Percentiles rank a stretch among this genome's conserved stretches.
Conservation (phyloP, 768 basidiomycete species). For the Suillus subaureus region DNA sequence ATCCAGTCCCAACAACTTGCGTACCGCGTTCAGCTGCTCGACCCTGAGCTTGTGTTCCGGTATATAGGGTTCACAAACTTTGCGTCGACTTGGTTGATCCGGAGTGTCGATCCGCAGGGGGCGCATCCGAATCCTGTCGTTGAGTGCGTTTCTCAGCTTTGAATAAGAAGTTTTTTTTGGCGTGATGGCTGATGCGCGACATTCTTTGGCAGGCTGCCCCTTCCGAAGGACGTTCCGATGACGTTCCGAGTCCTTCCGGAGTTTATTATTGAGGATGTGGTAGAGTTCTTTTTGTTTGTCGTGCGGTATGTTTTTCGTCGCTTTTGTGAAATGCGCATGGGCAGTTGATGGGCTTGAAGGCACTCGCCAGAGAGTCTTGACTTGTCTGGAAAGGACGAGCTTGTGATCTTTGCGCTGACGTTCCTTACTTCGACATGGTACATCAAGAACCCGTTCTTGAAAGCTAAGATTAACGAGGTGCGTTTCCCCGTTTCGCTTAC, state of each 20-base stretch:
- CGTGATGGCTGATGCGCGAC: conserved; percentile 9
- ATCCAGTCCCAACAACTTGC: conserved; percentile 75
- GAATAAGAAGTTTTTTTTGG: neutral
- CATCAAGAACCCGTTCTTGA: conserved; percentile 98
- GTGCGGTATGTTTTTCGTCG: conserved; percentile 58
- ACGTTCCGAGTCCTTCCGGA: conserved; percentile 89
- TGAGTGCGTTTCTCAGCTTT: conserved; percentile 50
- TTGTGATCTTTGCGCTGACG: conserved; percentile 85
- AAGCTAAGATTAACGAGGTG: conserved; percentile 94
- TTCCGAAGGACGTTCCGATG: conserved; percentile 84
- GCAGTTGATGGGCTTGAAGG: conserved; percentile 42
- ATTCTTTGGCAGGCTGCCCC: conserved; percentile 62
- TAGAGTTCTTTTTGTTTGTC: conserved; percentile 85
- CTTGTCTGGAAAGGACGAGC: conserved; percentile 80
- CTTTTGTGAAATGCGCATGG: neutral
- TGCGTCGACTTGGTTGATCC: conserved; percentile 91
- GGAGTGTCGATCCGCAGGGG: conserved; percentile 82
- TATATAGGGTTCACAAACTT: conserved; percentile 87
- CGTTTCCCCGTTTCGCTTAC: conserved; percentile 17
- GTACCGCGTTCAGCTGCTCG: conserved; percentile 82
- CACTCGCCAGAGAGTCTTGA: conserved; percentile 80
- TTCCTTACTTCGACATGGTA: conserved; percentile 96
- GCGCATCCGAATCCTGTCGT: conserved; percentile 70
- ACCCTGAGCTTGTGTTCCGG: conserved; percentile 80
- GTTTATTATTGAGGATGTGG: conserved; percentile 91